These are phyloP conservation scores for Cercis canadensis DNA, from an alignment of 306 rosid genomes.

Conservation along the genomic window DNA sequence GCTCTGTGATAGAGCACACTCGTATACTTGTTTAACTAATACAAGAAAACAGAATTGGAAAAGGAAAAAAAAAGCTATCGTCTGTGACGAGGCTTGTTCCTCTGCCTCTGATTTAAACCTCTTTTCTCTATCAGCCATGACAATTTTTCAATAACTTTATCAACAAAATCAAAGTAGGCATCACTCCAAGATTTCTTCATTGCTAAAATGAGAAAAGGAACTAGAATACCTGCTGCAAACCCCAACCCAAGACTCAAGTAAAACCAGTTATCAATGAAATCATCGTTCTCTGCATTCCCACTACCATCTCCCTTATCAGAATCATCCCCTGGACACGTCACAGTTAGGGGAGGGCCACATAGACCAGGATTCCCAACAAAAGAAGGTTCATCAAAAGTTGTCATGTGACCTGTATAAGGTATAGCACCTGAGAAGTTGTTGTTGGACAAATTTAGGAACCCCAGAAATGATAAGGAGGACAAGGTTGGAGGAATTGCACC, in stretches of 20 bases:
- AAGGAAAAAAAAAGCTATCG: no score
- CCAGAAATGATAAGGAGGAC: constrained; percentile 49
- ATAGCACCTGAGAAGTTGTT: constrained; percentile 44
- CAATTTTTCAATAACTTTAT: constrained; percentile 34
- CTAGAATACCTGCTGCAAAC: constrained; percentile 44
- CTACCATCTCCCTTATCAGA: not conserved
- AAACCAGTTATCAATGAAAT: constrained; percentile 51
- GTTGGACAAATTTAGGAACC: constrained; percentile 47
- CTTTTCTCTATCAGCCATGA: not conserved
- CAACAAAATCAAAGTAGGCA: constrained; percentile 43
- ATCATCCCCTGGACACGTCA: constrained; percentile 32
- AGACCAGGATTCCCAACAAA: constrained; percentile 52
- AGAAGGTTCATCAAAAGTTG: constrained; percentile 42
- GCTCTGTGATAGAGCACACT: no score
- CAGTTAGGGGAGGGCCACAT: constrained; percentile 47
- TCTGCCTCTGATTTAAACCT: no score
- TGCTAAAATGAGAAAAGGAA: constrained; percentile 46
- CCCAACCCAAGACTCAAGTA: constrained; percentile 60
- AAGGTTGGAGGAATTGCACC: constrained; percentile 52
- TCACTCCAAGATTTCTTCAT: constrained; percentile 46
- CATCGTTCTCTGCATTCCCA: constrained; percentile 6
- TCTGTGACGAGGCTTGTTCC: no score
- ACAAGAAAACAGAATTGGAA: no score
- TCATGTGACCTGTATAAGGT: constrained; percentile 43
- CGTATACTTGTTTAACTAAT: no score